phyloP scores from a whole-genome alignment of 768 basidiomycete species.

The Terana coerulea region DNA sequence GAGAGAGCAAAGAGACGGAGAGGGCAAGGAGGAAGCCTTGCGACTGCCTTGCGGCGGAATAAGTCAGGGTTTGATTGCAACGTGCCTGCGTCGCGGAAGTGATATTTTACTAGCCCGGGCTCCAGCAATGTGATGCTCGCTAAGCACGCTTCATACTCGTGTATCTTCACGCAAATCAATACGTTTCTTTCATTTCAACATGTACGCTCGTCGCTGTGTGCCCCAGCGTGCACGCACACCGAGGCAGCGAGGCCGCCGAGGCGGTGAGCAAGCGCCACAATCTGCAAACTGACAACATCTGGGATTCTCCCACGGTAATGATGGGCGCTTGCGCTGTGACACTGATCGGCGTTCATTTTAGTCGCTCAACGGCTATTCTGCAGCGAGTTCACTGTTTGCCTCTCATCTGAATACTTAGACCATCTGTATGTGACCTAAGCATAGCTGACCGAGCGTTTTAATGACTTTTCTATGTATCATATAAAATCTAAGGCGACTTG shows the following conservation, averaged over 20 bases:
- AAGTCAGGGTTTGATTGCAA: slow-evolving; percentile 67
- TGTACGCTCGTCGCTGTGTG: slow-evolving; percentile 9
- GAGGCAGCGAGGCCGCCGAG: no score
- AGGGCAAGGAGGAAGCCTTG: slow-evolving; percentile 50
- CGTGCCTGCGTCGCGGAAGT: slow-evolving; percentile 64
- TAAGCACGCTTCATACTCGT: slow-evolving; percentile 20
- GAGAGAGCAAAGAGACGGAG: slow-evolving; percentile 39
- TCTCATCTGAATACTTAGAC: no score
- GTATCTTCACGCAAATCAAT: slow-evolving; percentile 15
- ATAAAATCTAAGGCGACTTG: no score
- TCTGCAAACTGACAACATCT: neutral
- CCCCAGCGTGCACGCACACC: neutral
- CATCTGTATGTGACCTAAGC: no score
- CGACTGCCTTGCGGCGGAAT: slow-evolving; percentile 43
- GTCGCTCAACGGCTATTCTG: neutral
- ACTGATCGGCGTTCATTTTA: slow-evolving; percentile 1
- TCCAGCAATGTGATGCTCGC: neutral
- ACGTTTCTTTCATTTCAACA: slow-evolving; percentile 2
- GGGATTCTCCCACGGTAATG: slow-evolving; percentile 2
- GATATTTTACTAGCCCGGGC: slow-evolving; percentile 25
- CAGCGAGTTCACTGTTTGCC: no score
- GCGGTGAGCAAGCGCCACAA: slow-evolving; percentile 1
- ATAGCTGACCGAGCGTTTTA: no score
- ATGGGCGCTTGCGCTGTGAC: neutral
- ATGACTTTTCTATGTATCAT: no score